Conservation (phyloP, 257 asterid species). For the Solanum dulcamara region DNA sequence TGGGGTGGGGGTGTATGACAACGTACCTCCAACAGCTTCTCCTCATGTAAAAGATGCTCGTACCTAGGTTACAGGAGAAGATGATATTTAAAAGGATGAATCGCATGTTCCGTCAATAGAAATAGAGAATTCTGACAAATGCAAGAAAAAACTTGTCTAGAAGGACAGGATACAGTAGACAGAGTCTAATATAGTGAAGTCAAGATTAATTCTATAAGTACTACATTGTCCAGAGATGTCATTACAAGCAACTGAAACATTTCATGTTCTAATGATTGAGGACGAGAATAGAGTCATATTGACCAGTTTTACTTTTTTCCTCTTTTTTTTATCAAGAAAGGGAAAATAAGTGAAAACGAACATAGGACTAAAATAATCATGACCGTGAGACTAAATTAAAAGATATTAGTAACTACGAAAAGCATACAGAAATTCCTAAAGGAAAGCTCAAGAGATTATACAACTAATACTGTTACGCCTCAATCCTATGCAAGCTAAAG, state of each 20-base stretch:
- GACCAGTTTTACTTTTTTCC: not conserved
- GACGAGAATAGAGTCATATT: not conserved
- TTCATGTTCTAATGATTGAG: not conserved
- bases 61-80: constrained; percentile 30
- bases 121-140: not conserved
- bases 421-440: not conserved
- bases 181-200: not conserved
- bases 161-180: not conserved
- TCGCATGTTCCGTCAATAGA: not conserved
- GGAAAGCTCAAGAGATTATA: not conserved
- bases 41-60: constrained; percentile 72
- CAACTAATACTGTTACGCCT: not conserved
- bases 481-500: not conserved
- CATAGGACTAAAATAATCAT: not conserved
- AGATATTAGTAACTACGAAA: not conserved
- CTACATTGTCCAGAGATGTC: not conserved
- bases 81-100: not conserved
- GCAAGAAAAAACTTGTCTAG: not conserved
- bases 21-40: constrained; percentile 83
- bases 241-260: not conserved
- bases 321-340: not conserved
- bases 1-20: not conserved
- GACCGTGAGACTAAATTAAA: not conserved
- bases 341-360: not conserved
- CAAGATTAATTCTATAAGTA: not conserved